phyloP scores from a whole-genome alignment of 2,329 filamentous ascomycete genomes.

The Xylaria sp. region DNA sequence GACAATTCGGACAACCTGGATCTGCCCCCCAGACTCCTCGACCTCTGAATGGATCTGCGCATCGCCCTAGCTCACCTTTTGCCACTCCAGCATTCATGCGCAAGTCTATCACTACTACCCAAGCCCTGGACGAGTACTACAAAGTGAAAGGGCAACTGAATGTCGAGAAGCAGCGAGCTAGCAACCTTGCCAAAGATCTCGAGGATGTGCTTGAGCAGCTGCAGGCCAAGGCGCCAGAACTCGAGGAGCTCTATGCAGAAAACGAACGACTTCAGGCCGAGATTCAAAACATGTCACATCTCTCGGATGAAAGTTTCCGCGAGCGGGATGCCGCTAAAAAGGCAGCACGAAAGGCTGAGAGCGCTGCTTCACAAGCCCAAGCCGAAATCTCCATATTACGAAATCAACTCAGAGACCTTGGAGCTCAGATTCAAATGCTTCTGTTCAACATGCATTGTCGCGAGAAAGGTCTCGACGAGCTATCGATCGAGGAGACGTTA shows the following conservation, averaged over 20 bases:
- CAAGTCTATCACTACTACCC: conserved; percentile 69
- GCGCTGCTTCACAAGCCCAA: conserved; percentile 71
- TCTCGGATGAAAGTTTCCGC: conserved; percentile 83
- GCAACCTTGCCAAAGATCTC: conserved; percentile 79
- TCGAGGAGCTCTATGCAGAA: conserved; percentile 85
- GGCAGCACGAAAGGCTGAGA: conserved; percentile 80
- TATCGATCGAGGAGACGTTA: conserved; percentile 76
- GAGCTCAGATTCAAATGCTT: conserved; percentile 89
- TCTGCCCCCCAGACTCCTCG: conserved; percentile 71
- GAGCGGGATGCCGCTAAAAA: conserved; percentile 84
- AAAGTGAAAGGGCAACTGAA: conserved; percentile 78
- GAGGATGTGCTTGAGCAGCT: conserved; percentile 88
- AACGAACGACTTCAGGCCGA: conserved; percentile 83
- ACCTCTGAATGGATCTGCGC: conserved; percentile 63
- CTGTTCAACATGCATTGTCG: conserved; percentile 86
- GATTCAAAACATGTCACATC: conserved; percentile 83
- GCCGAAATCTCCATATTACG: conserved; percentile 82
- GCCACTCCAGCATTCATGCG: conserved; percentile 69
- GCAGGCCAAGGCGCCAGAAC: conserved; percentile 86
- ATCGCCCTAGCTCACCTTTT: conserved; percentile 70
- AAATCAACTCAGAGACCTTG: conserved; percentile 88
- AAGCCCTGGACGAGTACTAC: conserved; percentile 72
- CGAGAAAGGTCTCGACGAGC: conserved; percentile 79
- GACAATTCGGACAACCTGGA: conserved; percentile 54
- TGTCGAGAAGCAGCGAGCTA: conserved; percentile 77